A percentile compares a stretch with the other conserved stretches of the same genome.
Evolutionary conservation across 2,329 filamentous ascomycete genomes (phyloP).

Genomic region (Bimuria novae-zelandiae): DNA sequence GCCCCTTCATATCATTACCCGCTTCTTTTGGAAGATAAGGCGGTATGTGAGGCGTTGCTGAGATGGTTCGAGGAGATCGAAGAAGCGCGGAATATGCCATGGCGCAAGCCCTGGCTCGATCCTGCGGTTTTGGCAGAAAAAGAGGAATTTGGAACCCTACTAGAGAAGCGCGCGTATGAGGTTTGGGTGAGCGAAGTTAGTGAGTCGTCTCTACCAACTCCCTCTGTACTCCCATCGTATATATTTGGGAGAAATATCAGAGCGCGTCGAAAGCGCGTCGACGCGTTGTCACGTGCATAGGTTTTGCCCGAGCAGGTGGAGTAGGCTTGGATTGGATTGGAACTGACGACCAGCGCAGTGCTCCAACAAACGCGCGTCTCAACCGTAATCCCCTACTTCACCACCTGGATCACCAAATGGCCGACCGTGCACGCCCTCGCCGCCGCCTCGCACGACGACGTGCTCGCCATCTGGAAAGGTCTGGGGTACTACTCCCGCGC

Average conservation of each 20-base stretch:
- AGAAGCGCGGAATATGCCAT: constrained; percentile 42
- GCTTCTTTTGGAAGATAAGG: constrained; percentile 26
- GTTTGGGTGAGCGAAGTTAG: constrained; percentile 70
- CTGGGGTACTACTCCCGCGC: constrained; percentile 69
- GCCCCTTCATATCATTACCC: constrained; percentile 36
- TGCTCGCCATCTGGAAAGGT: constrained; percentile 63
- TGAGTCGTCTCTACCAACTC: constrained; percentile 23
- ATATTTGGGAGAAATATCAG: background rate
- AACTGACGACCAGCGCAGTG: constrained; percentile 44
- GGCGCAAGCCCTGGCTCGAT: constrained; percentile 62
- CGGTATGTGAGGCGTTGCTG: constrained; percentile 26
- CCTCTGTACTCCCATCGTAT: background rate
- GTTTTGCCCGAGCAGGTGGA: too few species aligned
- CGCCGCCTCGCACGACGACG: constrained; percentile 58
- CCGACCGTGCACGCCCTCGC: constrained; percentile 63
- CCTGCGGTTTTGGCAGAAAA: constrained; percentile 36
- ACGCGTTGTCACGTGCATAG: constrained; percentile 24
- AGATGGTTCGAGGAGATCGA: constrained; percentile 39
- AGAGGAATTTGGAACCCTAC: constrained; percentile 42
- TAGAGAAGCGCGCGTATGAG: constrained; percentile 64
- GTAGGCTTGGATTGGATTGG: background rate
- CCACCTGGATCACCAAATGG: constrained; percentile 65
- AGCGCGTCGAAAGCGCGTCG: background rate
- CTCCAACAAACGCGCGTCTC: constrained; percentile 68
- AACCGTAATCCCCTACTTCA: constrained; percentile 67